Evolutionary conservation across 352 stramenopile genomes (phyloP).

Genomic region (Pythium brassicae): DNA sequence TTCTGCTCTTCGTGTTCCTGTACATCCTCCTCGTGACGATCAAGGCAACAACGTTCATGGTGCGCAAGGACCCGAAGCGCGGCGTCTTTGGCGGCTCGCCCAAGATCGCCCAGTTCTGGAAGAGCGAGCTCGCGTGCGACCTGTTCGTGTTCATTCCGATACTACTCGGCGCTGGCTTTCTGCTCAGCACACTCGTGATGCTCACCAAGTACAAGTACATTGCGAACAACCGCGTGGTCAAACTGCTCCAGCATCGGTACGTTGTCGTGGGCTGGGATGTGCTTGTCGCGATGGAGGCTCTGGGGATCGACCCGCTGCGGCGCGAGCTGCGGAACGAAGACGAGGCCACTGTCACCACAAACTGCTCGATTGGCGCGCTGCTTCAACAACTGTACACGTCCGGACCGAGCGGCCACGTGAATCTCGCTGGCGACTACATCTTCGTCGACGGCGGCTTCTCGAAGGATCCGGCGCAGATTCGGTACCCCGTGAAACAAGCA

Average conservation of each 20-base stretch:
- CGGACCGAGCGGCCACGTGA: slow-evolving; percentile 37
- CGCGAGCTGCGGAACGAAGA: too few relatives aligned
- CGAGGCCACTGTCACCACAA: slow-evolving; percentile 9
- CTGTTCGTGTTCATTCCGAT: slow-evolving; percentile 32
- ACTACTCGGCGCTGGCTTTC: slow-evolving; percentile 20
- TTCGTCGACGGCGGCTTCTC: slow-evolving; percentile 2
- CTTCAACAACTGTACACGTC: slow-evolving; percentile 46
- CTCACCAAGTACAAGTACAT: slow-evolving; percentile 37
- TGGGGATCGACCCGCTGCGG: slow-evolving; percentile 40
- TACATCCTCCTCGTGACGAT: slow-evolving; percentile 28
- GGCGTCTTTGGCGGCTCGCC: slow-evolving; percentile 36
- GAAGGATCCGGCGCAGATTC: not conserved
- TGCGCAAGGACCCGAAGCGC: slow-evolving; percentile 23
- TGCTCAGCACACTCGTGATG: slow-evolving; percentile 22
- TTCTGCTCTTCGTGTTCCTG: slow-evolving; percentile 35
- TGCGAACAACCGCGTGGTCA: slow-evolving; percentile 39
- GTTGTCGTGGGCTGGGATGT: slow-evolving; percentile 47
- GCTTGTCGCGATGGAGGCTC: slow-evolving; percentile 22
- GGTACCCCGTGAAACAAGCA: not conserved
- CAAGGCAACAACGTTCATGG: slow-evolving; percentile 41
- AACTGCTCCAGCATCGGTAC: slow-evolving; percentile 44
- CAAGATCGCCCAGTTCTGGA: slow-evolving; percentile 38
- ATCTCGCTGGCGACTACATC: slow-evolving; percentile 32
- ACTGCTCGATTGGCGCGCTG: slow-evolving; percentile 30
- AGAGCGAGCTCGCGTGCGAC: slow-evolving; percentile 53